Evolutionary conservation across 2,329 filamentous ascomycete species (phyloP).

Genomic region (Ophiostoma fasciatum): DNA sequence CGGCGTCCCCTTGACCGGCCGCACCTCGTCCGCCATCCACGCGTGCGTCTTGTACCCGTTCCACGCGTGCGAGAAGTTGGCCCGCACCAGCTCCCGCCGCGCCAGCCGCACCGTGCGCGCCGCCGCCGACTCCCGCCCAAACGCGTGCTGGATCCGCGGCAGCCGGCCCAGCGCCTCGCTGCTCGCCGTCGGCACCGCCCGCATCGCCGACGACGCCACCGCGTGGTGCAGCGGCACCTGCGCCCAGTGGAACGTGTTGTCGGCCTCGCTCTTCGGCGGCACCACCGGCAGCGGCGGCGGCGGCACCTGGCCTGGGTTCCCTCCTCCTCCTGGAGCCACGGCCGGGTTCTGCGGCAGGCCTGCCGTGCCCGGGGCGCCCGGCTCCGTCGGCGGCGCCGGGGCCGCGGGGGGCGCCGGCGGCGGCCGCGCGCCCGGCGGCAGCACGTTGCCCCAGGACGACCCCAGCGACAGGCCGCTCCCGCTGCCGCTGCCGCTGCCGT

Average conservation of each 20-base stretch:
- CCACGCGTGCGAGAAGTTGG: constrained; percentile 24
- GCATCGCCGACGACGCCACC: constrained; percentile 6
- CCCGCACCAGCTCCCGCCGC: constrained; percentile 20
- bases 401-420: background rate
- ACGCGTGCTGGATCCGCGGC: constrained; percentile 23
- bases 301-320: background rate
- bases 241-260: constrained; percentile 10
- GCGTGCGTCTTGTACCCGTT: constrained; percentile 30
- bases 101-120: constrained; percentile 15
- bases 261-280: background rate
- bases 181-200: constrained; percentile 4
- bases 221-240: constrained; percentile 9
- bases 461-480: too few relatives aligned
- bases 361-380: too few relatives aligned
- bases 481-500: too few relatives aligned
- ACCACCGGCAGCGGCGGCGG: background rate
- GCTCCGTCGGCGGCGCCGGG: background rate
- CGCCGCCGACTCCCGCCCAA: constrained; percentile 13
- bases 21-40: constrained; percentile 33
- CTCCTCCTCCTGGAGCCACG: too few relatives aligned
- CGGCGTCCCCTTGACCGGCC: constrained; percentile 16
- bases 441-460: constrained; percentile 1
- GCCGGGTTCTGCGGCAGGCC: too few relatives aligned
- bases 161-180: constrained; percentile 9
- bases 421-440: background rate